Evolutionary conservation across 106 monocot species (phyloP), one percentile per base, ranked within the genome.

Genomic region (Phalaenopsis aphrodite): DNA sequence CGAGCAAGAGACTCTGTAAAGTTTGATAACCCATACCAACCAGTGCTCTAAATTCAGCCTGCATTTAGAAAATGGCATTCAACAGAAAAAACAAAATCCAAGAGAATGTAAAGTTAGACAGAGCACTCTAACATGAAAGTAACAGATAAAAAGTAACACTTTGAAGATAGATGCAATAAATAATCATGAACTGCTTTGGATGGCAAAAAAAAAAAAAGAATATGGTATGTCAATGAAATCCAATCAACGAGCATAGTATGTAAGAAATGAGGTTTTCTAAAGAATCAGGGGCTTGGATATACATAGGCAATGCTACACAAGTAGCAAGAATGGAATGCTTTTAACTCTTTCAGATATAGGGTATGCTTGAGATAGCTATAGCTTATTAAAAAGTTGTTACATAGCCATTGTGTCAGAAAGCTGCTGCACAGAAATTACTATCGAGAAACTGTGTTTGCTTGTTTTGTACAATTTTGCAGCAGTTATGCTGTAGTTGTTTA

Each of bases 1-100:
- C 91, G 75, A 93, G 85, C 10, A 99, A 93, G 79, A 99, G 84
- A 80, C 91, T 95, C 84, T 99, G 95, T 67, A 99, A 82, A 16
- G 89, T 99, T 78, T 99, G 95, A 88, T 99, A 99, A 75, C 99
- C 99, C 19, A 76, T 79, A 83, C 99, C 99, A 80, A 88, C 99
- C 81, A 99, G 95, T 42, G 85, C 78, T 80, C 87, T 99, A 77
- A 99, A 95, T 19, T 84, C 81, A 82, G 80, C 86, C 97, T 98
- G 86, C 83, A 87, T 49, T 47, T 21, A 82, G 8, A 77, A 83
- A 83, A 67, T 41, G 41, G 78, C 5, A 78, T 38, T 12, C 74
- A 42, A 8, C 19, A 45, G 43, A 74, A 74, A 45, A 74, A 43
- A 74, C 15, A 71, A 71, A 36, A 39, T 52, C 39, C 41, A 38